Evolutionary conservation across 495 filamentous ascomycete species (phyloP), one percentile per base, ranked within the genome.

Genomic region (Lophium mytilinum): DNA sequence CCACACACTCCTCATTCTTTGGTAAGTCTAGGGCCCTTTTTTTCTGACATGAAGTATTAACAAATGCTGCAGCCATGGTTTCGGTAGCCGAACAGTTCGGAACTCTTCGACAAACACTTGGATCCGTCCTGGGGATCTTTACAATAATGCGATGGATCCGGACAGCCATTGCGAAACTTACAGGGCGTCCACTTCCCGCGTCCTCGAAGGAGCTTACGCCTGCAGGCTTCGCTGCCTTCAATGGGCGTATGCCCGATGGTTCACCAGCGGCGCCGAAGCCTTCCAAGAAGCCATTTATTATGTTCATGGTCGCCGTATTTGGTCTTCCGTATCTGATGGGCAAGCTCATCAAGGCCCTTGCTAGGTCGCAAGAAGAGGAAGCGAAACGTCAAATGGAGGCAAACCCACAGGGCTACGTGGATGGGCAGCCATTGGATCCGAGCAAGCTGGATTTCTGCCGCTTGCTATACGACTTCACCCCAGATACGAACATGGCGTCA

Each of bases 1-100:
- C 94, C n/a, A 99, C 94, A 3, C 94, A 97, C 75, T 94, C 88
- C 49, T 92, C 87, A 50, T 99, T 99, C 73, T 97, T 97, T 69
- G 93, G 92, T 97, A 82, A 69, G 87, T 77, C 9, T 19, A 19
- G 30, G 40, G 8, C 18, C 18, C 11, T 21, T 34, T 34, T 3
- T 14, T 8, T 12, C 11, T 11, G 14, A 35, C 18, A 40, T 11
- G 9, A n/a, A n/a, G 17, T 18, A 37, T 57, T 64, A 53, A 64
- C 46, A 9, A 48, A 24, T 1, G 17, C 33, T 50, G 35, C 64
- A 96, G 92, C 94, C 35, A 97, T 99, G 92, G 85, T 99, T 17
- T 89, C 90, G 37, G 94, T 99, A 17, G 94, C 94, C 51, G 94
- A 99, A 68, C 94, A 99, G 71, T 92, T 99, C 58, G 85, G 89